These are phyloP conservation scores for Brassica rapa DNA, from an alignment of 345 rosid species.

Conservation along the genomic window DNA sequence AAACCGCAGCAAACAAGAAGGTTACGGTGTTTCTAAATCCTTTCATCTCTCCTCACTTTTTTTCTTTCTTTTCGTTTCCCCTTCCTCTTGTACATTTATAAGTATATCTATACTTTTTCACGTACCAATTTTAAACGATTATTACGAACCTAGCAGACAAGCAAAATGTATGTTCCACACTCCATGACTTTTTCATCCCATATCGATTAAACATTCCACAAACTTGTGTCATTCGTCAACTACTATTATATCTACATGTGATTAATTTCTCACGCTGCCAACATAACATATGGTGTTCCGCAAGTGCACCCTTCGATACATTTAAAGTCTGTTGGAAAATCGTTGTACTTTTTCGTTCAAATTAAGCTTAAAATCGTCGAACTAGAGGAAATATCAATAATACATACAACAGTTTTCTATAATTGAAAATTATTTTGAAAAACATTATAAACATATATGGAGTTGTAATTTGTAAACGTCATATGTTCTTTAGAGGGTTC, in stretches of 20 bases:
- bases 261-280: slow-evolving; percentile 32
- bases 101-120: neutral
- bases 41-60: slow-evolving; percentile 22
- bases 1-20: too few relatives aligned
- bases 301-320: neutral
- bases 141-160: slow-evolving; percentile 3
- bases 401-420: too few relatives aligned
- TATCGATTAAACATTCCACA: neutral
- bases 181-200: slow-evolving; percentile 1
- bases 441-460: too few relatives aligned
- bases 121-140: neutral
- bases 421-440: too few relatives aligned
- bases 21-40: neutral
- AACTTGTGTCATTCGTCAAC: neutral
- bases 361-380: too few relatives aligned
- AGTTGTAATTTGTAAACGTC: too few relatives aligned
- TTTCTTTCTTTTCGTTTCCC: neutral
- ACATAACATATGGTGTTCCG: neutral
- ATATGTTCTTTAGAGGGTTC: too few relatives aligned
- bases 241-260: neutral
- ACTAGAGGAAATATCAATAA: neutral
- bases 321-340: neutral
- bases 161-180: neutral
- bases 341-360: too few relatives aligned
- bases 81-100: neutral